phyloP scores from a whole-genome alignment of 306 rosid species.

The Sicyos edulis region DNA sequence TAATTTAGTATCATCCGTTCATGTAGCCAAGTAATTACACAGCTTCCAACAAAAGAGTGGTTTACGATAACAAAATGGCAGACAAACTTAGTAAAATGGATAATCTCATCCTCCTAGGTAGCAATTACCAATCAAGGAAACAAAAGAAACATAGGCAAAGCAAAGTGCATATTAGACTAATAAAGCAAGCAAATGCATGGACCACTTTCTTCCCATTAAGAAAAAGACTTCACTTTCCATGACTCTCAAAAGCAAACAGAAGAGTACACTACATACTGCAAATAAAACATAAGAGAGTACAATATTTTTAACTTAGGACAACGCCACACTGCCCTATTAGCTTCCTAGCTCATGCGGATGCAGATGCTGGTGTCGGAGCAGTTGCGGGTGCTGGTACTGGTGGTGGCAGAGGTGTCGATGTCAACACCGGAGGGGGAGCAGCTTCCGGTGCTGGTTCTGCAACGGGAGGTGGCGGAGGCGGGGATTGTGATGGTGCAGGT shows the following conservation, averaged over 20 bases:
- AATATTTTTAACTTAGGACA: background rate
- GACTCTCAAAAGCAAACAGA: slow-evolving; percentile 12
- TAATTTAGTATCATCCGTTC: background rate
- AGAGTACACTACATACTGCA: background rate
- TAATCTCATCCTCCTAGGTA: background rate
- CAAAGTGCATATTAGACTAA: background rate
- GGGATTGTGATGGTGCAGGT: slow-evolving; percentile 18
- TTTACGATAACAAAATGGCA: slow-evolving; percentile 3
- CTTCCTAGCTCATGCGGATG: slow-evolving; percentile 4
- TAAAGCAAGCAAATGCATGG: slow-evolving; percentile 7
- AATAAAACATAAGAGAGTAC: slow-evolving; percentile 11
- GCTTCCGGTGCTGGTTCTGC: slow-evolving; percentile 2
- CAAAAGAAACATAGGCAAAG: background rate
- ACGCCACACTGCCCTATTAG: background rate
- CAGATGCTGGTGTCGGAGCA: slow-evolving; percentile 1
- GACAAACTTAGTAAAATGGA: slow-evolving; percentile 7
- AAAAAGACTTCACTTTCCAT: slow-evolving; percentile 12
- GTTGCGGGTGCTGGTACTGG: background rate
- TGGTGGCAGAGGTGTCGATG: slow-evolving; percentile 12
- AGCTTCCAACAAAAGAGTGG: slow-evolving; percentile 4
- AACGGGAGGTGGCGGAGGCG: slow-evolving; percentile 16
- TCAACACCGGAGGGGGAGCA: background rate
- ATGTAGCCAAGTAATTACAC: background rate
- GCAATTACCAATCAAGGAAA: background rate
- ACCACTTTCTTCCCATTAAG: background rate